Conservation (phyloP, 352 stramenopile genomes). For the Globisporangium yorkense region DNA sequence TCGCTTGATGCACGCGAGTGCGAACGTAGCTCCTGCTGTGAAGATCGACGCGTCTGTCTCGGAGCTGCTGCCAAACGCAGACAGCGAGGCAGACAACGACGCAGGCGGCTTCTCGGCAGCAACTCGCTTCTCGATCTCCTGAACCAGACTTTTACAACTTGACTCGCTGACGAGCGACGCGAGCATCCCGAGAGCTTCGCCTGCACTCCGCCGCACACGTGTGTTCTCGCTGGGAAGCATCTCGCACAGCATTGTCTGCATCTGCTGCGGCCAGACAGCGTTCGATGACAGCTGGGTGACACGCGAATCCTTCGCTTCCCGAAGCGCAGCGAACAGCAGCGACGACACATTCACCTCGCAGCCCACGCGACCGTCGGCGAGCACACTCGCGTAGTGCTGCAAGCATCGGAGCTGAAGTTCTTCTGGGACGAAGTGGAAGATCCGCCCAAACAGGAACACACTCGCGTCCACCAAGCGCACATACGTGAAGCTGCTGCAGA, state of each 20-base stretch:
- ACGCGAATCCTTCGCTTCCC: conserved; percentile 35
- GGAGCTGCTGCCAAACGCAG: conserved; percentile 21
- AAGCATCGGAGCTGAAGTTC: conserved; percentile 79
- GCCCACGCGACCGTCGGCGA: conserved; percentile 53
- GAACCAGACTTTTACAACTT: conserved; percentile 44
- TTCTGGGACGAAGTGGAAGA: conserved; percentile 79
- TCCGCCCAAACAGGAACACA: conserved; percentile 63
- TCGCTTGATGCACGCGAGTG: conserved; percentile 76
- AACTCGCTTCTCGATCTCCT: conserved; percentile 69
- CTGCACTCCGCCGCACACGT: conserved; percentile 62
- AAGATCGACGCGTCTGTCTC: conserved; percentile 42
- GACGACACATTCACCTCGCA: conserved; percentile 79
- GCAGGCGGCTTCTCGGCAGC: conserved; percentile 38
- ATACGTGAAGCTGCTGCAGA: conserved; percentile 75
- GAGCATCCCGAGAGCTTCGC: conserved; percentile 62
- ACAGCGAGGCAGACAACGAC: conserved; percentile 7
- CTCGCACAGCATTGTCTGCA: conserved; percentile 78
- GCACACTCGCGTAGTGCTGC: conserved; percentile 63
- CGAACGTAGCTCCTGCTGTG: conserved; percentile 61
- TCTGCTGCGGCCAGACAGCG: conserved; percentile 53
- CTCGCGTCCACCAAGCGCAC: conserved; percentile 75
- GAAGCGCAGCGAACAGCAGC: conserved; percentile 60
- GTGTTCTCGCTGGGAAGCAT: conserved; percentile 66
- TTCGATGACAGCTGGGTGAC: conserved; percentile 17
- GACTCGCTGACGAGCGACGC: conserved; percentile 44